A percentile compares a stretch with the other conserved stretches of the same genome.
These are phyloP conservation scores for Penicillium sp. DNA, from an alignment of 2,329 filamentous ascomycete genomes.

Conservation along the genomic window DNA sequence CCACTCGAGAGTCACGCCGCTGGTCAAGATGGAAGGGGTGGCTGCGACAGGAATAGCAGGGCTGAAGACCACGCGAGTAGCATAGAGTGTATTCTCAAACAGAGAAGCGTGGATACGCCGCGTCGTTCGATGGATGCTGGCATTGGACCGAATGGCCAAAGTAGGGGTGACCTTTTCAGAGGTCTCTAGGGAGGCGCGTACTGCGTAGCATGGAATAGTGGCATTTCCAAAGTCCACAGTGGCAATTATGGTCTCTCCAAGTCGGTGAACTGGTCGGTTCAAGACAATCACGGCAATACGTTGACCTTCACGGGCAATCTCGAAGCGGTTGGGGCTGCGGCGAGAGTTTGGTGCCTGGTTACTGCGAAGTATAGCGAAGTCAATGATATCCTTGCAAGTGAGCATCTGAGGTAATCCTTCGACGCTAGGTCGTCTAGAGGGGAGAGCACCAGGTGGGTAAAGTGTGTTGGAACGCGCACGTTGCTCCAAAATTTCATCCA, in stretches of 20 bases:
- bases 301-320: conserved; percentile 88
- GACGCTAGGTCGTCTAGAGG: conserved; percentile 57
- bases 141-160: conserved; percentile 78
- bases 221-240: conserved; percentile 79
- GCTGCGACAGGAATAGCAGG: conserved; percentile 79
- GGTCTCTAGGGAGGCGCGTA: conserved; percentile 82
- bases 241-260: conserved; percentile 83
- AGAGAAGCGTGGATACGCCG: conserved; percentile 74
- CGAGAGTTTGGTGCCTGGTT: conserved; percentile 66
- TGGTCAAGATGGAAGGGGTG: conserved; percentile 90
- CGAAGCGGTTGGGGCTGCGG: conserved; percentile 87
- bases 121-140: conserved; percentile 83
- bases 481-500: conserved; percentile 69
- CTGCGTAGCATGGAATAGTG: conserved; percentile 78
- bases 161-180: conserved; percentile 77
- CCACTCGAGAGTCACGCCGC: conserved; percentile 83
- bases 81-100: conserved; percentile 80
- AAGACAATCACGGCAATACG: conserved; percentile 89
- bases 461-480: conserved; percentile 53
- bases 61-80: conserved; percentile 73
- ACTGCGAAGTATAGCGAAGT: conserved; percentile 82
- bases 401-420: conserved; percentile 53
- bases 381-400: conserved; percentile 79
- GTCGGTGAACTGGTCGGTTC: conserved; percentile 79
- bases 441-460: conserved; percentile 69